Base-by-base conservation (phyloP, 768 basidiomycete species). In the Amanita rubescens region DNA sequence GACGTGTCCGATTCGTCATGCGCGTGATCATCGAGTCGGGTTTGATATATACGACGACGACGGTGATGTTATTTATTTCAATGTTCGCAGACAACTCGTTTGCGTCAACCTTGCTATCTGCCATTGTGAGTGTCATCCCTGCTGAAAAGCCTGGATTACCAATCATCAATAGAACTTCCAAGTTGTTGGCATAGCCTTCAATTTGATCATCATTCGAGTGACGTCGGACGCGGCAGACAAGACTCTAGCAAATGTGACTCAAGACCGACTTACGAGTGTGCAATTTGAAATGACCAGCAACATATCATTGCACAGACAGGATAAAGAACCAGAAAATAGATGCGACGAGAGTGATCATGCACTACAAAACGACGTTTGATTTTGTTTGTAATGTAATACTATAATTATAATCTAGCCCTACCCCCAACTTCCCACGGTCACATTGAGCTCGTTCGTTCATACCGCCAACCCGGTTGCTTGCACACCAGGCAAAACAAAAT, bases 401-500 rank as follows among this genome's bases (percentile, higher is more conserved):
- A 37, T 12, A n/a, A n/a, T n/a, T n/a, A n/a, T n/a, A n/a, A n/a
- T n/a, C n/a, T n/a, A n/a, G n/a, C n/a, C n/a, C n/a, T n/a, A n/a
- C n/a, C n/a, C n/a, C n/a, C 11, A 33, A 10, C 41, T 54, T 54
- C 53, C 30, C 53, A 48, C 46, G 38, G 45, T 2, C 39, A n/a
- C 1, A n/a, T 24, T 12, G 20, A 20, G 34, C 24, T 32, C 27
- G 20, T 51, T 38, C 43, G 14, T 42, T 38, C 54, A 33, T 20
- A 34, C 22, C 44, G 17, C 37, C 45, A 56, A 50, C 44, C 37
- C 46, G 41, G 24, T 46, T 33, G 20, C 32, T 38, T 32, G 12
- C 41, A 41, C 32, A 41, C 39, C 41, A 30, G 3, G n/a, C n/a
- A n/a, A 22, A 17, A 11, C 45, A 54, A 54, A 30, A 83, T 83